phyloP scores from a whole-genome alignment of 768 basidiomycete species.

The Naganishia randhawae region DNA sequence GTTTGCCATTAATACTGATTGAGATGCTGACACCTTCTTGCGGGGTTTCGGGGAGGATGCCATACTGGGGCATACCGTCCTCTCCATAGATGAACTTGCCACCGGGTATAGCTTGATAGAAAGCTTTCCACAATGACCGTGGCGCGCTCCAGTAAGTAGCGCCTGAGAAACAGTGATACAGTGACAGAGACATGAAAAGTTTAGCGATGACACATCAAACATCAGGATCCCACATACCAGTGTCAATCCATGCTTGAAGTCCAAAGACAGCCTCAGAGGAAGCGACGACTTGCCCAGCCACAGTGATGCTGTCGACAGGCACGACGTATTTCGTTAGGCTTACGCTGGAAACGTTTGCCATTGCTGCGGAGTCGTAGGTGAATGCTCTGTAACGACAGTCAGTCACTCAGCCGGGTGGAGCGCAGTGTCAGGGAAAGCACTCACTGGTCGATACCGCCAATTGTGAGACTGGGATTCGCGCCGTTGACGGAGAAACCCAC shows the following conservation, averaged over 20 bases:
- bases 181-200: no score
- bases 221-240: not conserved
- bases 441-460: constrained; percentile 10
- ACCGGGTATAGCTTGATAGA: constrained; percentile 13
- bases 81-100: not conserved
- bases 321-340: not conserved
- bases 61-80: not conserved
- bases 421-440: not conserved
- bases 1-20: not conserved
- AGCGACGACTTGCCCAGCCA: not conserved
- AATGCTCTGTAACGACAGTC: not conserved
- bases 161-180: not conserved
- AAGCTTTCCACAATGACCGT: not conserved
- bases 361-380: not conserved
- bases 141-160: constrained; percentile 11
- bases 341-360: not conserved
- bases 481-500: constrained; percentile 1
- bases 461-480: constrained; percentile 1
- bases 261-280: not conserved
- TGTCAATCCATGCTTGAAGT: not conserved
- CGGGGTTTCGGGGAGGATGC: constrained; percentile 3
- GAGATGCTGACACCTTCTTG: not conserved
- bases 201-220: no score
- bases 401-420: not conserved
- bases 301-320: not conserved